Evolutionary conservation across 164 flowering plant species (phyloP), one percentile per base, ranked within the genome.

Genomic region (Platanus orientalis): DNA sequence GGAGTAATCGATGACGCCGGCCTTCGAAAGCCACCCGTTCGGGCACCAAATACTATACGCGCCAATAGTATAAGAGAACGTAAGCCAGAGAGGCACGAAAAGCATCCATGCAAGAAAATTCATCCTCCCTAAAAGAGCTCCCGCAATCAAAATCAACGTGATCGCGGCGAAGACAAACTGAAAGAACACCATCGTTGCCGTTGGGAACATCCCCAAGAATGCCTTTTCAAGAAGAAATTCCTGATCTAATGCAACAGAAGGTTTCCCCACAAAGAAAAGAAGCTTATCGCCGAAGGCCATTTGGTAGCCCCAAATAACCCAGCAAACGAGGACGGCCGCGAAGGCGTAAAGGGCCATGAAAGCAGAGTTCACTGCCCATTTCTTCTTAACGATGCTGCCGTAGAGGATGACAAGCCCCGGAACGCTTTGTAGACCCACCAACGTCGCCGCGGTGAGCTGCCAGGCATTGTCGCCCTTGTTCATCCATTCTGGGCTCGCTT

Each of bases 151-250:
- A n/a, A n/a, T n/a, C n/a, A n/a, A n/a, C n/a, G n/a, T n/a, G n/a
- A n/a, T n/a, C n/a, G 80, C 83, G 4, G 78, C 80, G 27, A 79
- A 79, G 13, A 79, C 80, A 51, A 72, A 74, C 57, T 79, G 83
- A 52, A 79, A 76, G 29, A 53, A 74, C 45, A 72, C 76, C 80
- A 79, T 76, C 0, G 83, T 79, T 0, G 78, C 83, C 7, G 26
- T 28, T 4, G 83, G 82, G 19, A 76, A 69, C 52, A 40, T 50
- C 11, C 76, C 76, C 1, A 12, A 0, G 54, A 70, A 79, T 4
- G 65, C 71, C 57, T 11, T 39, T 0, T 5, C 12, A 2, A 74
- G 69, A 16, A 74, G 71, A 36, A 13, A 76, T 0, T 27, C 11
- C 28, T 71, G 66, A n/a, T 52, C 69, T 25, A 63, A 3, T 6